Evolutionary conservation across 2,329 filamentous ascomycete genomes (phyloP).

Genomic region (Clarireedia hainanense): DNA sequence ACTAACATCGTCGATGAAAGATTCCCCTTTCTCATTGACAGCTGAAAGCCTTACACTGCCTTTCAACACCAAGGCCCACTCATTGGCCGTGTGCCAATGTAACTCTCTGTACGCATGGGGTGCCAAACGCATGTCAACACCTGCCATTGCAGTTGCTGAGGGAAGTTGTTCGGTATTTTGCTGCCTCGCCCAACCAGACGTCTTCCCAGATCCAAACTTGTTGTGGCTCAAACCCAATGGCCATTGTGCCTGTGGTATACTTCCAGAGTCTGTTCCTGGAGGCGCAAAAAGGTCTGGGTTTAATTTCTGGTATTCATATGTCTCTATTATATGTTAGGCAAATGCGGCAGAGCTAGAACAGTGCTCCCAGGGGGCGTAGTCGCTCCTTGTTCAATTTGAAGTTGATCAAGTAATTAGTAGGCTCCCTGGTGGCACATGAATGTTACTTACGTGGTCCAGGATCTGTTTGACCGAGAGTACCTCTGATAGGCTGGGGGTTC

Average conservation of each 20-base stretch:
- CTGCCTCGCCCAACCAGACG: constrained; percentile 48
- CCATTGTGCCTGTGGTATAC: constrained; percentile 43
- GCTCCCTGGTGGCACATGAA: too few relatives aligned
- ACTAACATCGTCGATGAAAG: constrained; percentile 40
- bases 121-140: constrained; percentile 51
- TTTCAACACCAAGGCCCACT: constrained; percentile 47
- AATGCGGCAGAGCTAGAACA: neutral
- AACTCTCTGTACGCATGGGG: constrained; percentile 53
- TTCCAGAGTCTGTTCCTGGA: constrained; percentile 44
- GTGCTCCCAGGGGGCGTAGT: too few relatives aligned
- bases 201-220: constrained; percentile 30
- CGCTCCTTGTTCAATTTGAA: neutral
- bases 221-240: constrained; percentile 45
- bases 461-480: constrained; percentile 39
- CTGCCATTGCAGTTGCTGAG: constrained; percentile 40
- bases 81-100: constrained; percentile 51
- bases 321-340: constrained; percentile 23
- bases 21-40: constrained; percentile 43
- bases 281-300: constrained; percentile 48
- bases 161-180: constrained; percentile 47
- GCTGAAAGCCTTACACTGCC: constrained; percentile 44
- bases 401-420: too few relatives aligned
- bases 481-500: constrained; percentile 47
- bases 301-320: constrained; percentile 42
- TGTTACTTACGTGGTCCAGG: constrained; percentile 36